Percentiles rank a stretch among this genome's conserved stretches.
Conservation (phyloP, 176 grass and related monocot species). For the Aegilops bicornis region DNA sequence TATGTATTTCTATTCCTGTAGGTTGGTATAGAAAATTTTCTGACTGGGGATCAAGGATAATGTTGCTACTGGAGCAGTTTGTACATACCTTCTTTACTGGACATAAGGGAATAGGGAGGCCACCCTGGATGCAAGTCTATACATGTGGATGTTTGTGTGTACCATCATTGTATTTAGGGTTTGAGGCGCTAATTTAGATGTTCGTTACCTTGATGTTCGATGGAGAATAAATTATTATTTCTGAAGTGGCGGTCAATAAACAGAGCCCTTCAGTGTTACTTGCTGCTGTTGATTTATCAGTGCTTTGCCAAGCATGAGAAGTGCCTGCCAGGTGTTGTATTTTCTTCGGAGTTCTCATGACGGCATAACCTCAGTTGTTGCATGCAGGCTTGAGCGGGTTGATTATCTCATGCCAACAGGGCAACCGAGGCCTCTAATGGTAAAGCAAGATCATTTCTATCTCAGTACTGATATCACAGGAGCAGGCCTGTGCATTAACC, state of each 20-base stretch:
- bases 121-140: slow-evolving; percentile 43
- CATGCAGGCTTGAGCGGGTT: not conserved
- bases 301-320: not conserved
- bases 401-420: not conserved
- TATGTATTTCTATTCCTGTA: slow-evolving; percentile 20
- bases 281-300: not conserved
- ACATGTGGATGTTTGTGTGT: slow-evolving; percentile 69
- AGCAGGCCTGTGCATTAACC: not conserved
- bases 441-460: not conserved
- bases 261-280: slow-evolving; percentile 24
- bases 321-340: not conserved
- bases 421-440: not conserved
- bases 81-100: slow-evolving; percentile 62
- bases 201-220: slow-evolving; percentile 37
- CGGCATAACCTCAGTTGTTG: not conserved
- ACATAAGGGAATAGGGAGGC: slow-evolving; percentile 50
- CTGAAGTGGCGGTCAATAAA: slow-evolving; percentile 44
- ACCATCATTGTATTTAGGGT: slow-evolving; percentile 63
- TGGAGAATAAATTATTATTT: slow-evolving; percentile 57
- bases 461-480: not conserved
- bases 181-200: slow-evolving; percentile 47
- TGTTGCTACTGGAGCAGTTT: slow-evolving; percentile 43
- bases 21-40: slow-evolving; percentile 57
- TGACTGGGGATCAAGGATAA: slow-evolving; percentile 44
- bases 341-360: not conserved